Evolutionary conservation across 495 filamentous ascomycete species (phyloP), one percentile per base, ranked within the genome.

Genomic region (Cairneyella variabilis): DNA sequence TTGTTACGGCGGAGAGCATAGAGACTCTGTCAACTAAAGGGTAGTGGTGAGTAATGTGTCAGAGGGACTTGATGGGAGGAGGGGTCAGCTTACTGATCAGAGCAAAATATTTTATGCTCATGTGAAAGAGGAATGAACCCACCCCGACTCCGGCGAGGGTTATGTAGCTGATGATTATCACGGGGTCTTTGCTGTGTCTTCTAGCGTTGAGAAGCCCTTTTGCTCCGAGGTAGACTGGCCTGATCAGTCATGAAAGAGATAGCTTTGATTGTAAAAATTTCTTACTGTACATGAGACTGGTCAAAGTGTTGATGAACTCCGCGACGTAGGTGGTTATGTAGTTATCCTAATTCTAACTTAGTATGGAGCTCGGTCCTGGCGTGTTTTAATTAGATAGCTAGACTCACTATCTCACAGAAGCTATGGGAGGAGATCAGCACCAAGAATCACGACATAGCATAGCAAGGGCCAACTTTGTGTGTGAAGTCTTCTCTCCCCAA

Each of bases 291-390:
- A 64, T 61, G 2, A 78, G 22, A 47, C 76, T 81, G 5, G 69
- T 76, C 16, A 81, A 36, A 0, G 71, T 73, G 54, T 77, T 79
- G 62, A 79, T 68, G 58, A 79, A 75, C 51, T 79, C 76, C 23
- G 70, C 76, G 26, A 79, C 61, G 49, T 81, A 78, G 40, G 60
- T 49, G 1, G 70, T 74, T 26, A 81, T 55, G 9, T 64, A 63
- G 56, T 76, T 79, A 58, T 81, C 76, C 61, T 78, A n/a, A n/a
- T n/a, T n/a, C n/a, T n/a, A n/a, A n/a, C n/a, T n/a, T n/a, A n/a
- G n/a, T n/a, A n/a, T n/a, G n/a, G n/a, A n/a, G n/a, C n/a, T n/a
- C n/a, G n/a, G n/a, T n/a, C n/a, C n/a, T n/a, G n/a, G n/a, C n/a
- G n/a, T n/a, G n/a, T n/a, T n/a, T n/a, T n/a, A n/a, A n/a, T n/a